Base-by-base conservation (phyloP, 805 yeast species). In the Metschnikowia colocasiae region DNA sequence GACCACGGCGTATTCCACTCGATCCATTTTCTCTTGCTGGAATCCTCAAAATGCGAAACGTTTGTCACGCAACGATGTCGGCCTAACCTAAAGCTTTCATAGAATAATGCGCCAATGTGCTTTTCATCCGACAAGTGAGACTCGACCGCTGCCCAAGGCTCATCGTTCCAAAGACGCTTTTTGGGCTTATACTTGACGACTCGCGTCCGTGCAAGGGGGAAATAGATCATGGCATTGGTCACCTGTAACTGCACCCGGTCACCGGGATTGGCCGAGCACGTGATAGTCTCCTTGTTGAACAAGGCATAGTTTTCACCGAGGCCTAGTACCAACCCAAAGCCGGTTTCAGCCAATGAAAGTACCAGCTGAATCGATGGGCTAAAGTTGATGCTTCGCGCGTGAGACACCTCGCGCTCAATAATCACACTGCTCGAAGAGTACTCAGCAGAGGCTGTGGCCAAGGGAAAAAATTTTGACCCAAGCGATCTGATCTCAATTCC, bases 41-140 rank as follows among this genome's bases (percentile, higher is more conserved):
- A 34, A 38, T 47, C 47, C 43, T 51, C 50, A 26, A 55, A 55
- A 33, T 40, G 39, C 2, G 42, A n/a, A 6, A 38, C 37, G 41
- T 53, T 43, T 5, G 58, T 53, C 32, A 55, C 57, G 15, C 58
- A 55, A 2, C 58, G 54, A 30, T 52, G 52, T 38, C 36, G 47
- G 15, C 52, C 50, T 40, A 53, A 41, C 23, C 39, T 31, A 16
- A 49, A 43, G 32, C 31, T 45, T 19, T 43, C 50, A 18, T 46
- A 49, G 43, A 55, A 45, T 19, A 55, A 31, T 3, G 53, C 50
- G 7, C 58, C 58, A 6, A 46, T 27, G 38, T 47, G 44, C 23
- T 36, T 47, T 20, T 55, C 54, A n/a, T 47, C 46, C 22, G 37
- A 37, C 22, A 55, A 35, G 5, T 48, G 26, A 7, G 52, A 46